Percentiles rank a stretch among this genome's conserved stretches.
phyloP scores from a whole-genome alignment of 805 yeast genomes.

The Candida ulmi region DNA sequence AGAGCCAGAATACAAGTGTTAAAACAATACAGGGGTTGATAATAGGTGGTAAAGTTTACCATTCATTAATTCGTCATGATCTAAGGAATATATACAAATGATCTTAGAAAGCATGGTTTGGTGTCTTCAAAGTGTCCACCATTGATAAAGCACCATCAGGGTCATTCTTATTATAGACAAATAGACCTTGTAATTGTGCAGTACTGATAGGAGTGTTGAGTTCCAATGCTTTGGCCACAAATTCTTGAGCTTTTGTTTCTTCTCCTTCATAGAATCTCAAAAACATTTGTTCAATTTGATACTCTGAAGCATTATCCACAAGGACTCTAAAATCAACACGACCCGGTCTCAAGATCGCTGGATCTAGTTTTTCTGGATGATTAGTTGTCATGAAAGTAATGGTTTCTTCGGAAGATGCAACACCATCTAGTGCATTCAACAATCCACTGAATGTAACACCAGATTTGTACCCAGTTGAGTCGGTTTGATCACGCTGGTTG shows the following conservation, averaged over 20 bases:
- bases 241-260: conserved; percentile 43
- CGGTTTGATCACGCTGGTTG: conserved; percentile 68
- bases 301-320: conserved; percentile 80
- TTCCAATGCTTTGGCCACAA: conserved; percentile 33
- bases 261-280: conserved; percentile 73
- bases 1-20: conserved; percentile 28
- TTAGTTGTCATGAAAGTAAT: conserved; percentile 97
- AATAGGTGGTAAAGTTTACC: not conserved
- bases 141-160: conserved; percentile 71
- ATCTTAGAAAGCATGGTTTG: conserved; percentile 27
- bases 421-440: conserved; percentile 92
- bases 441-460: conserved; percentile 96
- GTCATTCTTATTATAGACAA: conserved; percentile 83
- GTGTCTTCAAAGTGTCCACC: conserved; percentile 35
- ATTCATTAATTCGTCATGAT: conserved; percentile 1
- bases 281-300: conserved; percentile 82
- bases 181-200: conserved; percentile 92
- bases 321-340: conserved; percentile 81
- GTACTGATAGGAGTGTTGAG: conserved; percentile 67
- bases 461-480: conserved; percentile 71
- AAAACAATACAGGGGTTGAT: conserved; percentile 32
- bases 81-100: not conserved
- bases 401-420: conserved; percentile 94
- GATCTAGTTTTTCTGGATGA: conserved; percentile 90
- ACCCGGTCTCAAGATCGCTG: conserved; percentile 93